Base-by-base conservation (phyloP, 1,139 yeast genomes). In the Lodderomyces pseudojiufengensis region DNA sequence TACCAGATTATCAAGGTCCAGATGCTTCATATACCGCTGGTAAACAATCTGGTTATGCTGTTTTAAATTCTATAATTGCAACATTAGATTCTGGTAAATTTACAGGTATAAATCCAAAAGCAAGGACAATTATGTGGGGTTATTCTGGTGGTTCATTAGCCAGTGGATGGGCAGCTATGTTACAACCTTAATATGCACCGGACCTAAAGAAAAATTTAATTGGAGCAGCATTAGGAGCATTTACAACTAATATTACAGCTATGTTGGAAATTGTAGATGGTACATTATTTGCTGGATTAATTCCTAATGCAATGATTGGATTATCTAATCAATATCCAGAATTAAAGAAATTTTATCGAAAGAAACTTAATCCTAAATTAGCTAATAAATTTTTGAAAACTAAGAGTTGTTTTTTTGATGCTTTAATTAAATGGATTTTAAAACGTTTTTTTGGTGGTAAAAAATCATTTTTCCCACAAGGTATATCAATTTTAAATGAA, bases 101-200 rank as follows among this genome's bases (percentile, higher is more conserved):
- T 13, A 64, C 71, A 3, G 65, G 66, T 3, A 40, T 65, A 26
- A 37, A 47, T 9, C 9, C 46, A 1, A 46, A 55, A 33, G 65
- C 70, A 4, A 45, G 52, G 31, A 49, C 57, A 1, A 55, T 51
- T 1, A 16, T 60, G 26, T 65, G 66, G 65, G 72, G 73, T 0
- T 66, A 63, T 40, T 62, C 69, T 6, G 73, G 72, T 16, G 72
- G 72, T 1, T 48, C 65, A 2, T 43, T 64, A n/a, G 65, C 71
- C 3, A 44, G 61, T 4, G 57, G 57, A 1, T 65, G 70, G 70
- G 69, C 67, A 5, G 57, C 67, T 1, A 50, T 59, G 9, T 42
- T 64, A 24, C 61, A 57, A 33, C 60, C 64, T 2, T 34, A 39
- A 1, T 63, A 62, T 37, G 67, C 68, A 0, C 63, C 63, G 2